phyloP scores from a whole-genome alignment of 495 filamentous ascomycete genomes.

The Penicillium psychrofluorescens region DNA sequence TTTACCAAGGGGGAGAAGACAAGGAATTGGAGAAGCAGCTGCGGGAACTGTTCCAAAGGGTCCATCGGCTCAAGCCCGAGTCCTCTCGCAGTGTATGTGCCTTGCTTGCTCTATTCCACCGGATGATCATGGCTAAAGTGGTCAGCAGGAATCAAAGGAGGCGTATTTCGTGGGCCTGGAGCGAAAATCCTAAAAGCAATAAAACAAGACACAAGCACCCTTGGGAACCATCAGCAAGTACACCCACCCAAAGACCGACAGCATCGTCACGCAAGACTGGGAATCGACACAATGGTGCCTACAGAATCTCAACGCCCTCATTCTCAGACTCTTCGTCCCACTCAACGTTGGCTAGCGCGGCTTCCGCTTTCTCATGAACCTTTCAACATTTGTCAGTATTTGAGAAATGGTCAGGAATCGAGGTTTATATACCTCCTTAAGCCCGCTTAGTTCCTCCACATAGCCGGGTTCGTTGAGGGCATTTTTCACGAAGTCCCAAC shows the following conservation, averaged over 20 bases:
- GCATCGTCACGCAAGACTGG: too few species aligned
- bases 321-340: conserved; percentile 53
- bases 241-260: too few species aligned
- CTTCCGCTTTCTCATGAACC: conserved; percentile 72
- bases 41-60: conserved; percentile 66
- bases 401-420: background rate
- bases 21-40: conserved; percentile 65
- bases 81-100: conserved; percentile 72
- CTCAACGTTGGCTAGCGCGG: conserved; percentile 51
- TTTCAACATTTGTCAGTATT: conserved; percentile 21
- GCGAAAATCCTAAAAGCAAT: conserved; percentile 28
- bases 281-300: background rate
- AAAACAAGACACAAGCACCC: background rate
- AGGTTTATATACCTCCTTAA: conserved; percentile 63
- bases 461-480: conserved; percentile 80
- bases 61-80: conserved; percentile 81
- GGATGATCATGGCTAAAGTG: conserved; percentile 2
- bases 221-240: too few species aligned
- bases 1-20: conserved; percentile 87
- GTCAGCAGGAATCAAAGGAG: conserved; percentile 77
- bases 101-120: background rate
- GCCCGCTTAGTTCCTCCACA: conserved; percentile 82
- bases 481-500: conserved; percentile 83
- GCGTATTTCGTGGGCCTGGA: conserved; percentile 73
- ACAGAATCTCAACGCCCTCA: conserved; percentile 31